These are phyloP conservation scores for Sinapis alba DNA, from an alignment of 441 rosid species.

Conservation along the genomic window DNA sequence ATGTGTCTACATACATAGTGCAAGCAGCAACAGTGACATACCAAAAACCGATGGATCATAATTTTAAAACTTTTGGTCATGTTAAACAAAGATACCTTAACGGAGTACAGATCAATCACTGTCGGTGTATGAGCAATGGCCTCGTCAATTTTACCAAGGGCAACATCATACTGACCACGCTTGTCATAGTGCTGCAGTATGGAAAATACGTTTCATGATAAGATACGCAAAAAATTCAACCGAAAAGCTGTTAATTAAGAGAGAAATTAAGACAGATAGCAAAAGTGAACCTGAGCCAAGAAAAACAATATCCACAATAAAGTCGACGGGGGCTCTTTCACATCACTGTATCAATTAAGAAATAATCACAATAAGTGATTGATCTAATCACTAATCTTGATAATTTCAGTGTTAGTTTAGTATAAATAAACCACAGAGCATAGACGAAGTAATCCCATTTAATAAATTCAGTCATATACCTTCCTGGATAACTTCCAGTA, in stretches of 20 bases:
- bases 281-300: constrained; percentile 83
- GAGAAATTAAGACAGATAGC: constrained; percentile 17
- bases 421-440: constrained; percentile 1
- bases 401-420: neutral
- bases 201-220: constrained; percentile 14
- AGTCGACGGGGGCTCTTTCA: constrained; percentile 94
- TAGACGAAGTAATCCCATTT: neutral
- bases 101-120: constrained; percentile 92
- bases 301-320: constrained; percentile 93
- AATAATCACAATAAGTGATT: constrained; percentile 26
- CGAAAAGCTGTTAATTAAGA: constrained; percentile 1
- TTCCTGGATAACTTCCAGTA: constrained; percentile 72
- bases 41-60: neutral
- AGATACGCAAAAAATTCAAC: neutral
- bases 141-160: constrained; percentile 86
- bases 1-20: constrained; percentile 10
- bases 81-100: constrained; percentile 66
- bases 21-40: neutral
- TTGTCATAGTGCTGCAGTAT: constrained; percentile 95
- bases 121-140: constrained; percentile 98
- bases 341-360: constrained; percentile 60
- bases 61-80: constrained; percentile 7
- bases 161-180: constrained; percentile 78
- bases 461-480: constrained; percentile 52
- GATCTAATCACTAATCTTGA: neutral